Evolutionary conservation across 495 filamentous ascomycete species (phyloP).

Genomic region (Penicillium steckii): DNA sequence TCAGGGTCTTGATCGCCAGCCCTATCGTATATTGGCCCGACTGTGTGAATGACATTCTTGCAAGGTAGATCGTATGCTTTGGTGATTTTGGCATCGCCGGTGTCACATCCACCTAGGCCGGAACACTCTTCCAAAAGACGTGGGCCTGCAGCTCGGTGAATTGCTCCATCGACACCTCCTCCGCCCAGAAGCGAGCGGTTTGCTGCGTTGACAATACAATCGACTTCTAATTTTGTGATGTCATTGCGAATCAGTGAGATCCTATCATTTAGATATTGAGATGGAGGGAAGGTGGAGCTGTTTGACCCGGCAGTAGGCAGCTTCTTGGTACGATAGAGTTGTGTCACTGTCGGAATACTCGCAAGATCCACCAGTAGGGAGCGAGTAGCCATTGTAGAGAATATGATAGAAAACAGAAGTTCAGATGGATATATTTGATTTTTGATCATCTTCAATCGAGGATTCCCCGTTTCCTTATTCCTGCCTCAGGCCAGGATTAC

Average conservation of each 20-base stretch:
- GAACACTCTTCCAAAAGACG: conserved; percentile 68
- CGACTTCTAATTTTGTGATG: conserved; percentile 78
- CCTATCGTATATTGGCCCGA: conserved; percentile 75
- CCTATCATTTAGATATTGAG: conserved; percentile 63
- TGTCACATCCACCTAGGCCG: conserved; percentile 65
- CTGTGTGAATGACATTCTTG: conserved; percentile 81
- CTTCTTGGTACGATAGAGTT: conserved; percentile 53
- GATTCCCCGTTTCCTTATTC: neutral
- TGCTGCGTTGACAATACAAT: conserved; percentile 91
- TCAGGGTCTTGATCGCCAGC: conserved; percentile 37
- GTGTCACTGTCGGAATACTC: conserved; percentile 64
- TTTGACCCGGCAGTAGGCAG: conserved; percentile 20
- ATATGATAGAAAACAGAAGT: neutral
- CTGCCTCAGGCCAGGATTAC: neutral
- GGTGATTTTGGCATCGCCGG: conserved; percentile 84
- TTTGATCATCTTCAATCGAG: neutral
- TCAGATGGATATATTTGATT: neutral
- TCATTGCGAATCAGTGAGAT: conserved; percentile 71
- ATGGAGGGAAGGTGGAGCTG: conserved; percentile 34
- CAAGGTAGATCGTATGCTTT: conserved; percentile 71
- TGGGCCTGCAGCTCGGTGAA: conserved; percentile 79
- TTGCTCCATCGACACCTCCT: conserved; percentile 84
- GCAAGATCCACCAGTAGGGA: conserved; percentile 22
- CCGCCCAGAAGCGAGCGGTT: conserved; percentile 78
- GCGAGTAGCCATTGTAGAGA: conserved; percentile 2